Base-by-base conservation (phyloP, 2,329 filamentous ascomycete species). In the Fusarium bactridioides region DNA sequence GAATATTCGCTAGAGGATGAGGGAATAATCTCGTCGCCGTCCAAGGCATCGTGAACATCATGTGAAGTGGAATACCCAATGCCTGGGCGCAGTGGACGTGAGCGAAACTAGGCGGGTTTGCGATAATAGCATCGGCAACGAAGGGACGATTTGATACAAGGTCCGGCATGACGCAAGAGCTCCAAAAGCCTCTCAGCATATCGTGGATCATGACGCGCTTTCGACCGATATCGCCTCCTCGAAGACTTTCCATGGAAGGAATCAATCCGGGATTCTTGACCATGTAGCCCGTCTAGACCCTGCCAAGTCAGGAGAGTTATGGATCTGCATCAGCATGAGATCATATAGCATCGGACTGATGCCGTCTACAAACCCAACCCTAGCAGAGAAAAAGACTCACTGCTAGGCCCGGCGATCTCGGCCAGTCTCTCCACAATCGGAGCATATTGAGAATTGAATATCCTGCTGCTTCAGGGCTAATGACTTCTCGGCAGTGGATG, bases 21-120 rank as follows among this genome's bases (percentile, higher is more conserved):
- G 93, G 92, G 70, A 95, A 95, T 0, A 88, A 86, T 58, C 90
- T 86, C 0, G 93, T 95, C 0, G 92, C 92, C 0, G 90, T 93
- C 77, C 93, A 95, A 0, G 93, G 93, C 64, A 95, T 92, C 64
- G 94, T 97, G 79, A 97, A 97, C 91, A 97, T 95, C 72, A 97
- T 83, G 77, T 94, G 92, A 6, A 95, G 80, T 0, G 93, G 93
- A 18, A 95, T 88, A 0, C 93, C 93, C 19, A 95, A 79, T 21
- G 91, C 89, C 79, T 96, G 92, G 0, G 93, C 93, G 69, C 93
- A 94, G 80, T 94, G 93, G 2, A 94, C 85, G 76, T 94, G 93
- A 0, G 91, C 92, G 79, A 95, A 93, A 67, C 88, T 91, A 0
- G 92, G 92, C 0, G 93, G 93, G 71, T 96, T 96, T 0, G 93